phyloP scores from a whole-genome alignment of 202 grass and related monocot genomes.

The Brachypodium distachyon region DNA sequence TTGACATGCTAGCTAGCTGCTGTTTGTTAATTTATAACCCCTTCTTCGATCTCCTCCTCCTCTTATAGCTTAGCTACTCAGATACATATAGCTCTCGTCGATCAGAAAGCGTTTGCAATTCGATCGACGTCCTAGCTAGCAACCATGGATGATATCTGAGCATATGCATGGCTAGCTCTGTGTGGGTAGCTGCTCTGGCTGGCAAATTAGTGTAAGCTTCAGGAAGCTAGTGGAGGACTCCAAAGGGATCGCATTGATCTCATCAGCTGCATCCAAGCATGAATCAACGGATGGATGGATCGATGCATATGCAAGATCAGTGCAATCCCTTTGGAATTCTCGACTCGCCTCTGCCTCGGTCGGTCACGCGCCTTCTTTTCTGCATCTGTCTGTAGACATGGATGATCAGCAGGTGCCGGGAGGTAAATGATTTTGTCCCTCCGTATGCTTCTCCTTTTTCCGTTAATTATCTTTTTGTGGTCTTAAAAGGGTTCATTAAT shows the following conservation, averaged over 20 bases:
- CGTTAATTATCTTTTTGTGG: too few species aligned
- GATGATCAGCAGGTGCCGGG: too few species aligned
- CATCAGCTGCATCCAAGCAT: neutral
- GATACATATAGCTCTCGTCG: neutral
- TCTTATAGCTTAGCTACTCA: neutral
- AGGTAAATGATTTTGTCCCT: neutral
- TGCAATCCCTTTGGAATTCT: conserved; percentile 90
- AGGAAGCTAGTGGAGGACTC: conserved; percentile 61
- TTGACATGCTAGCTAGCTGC: neutral
- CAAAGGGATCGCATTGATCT: conserved; percentile 98
- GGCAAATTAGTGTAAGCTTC: neutral
- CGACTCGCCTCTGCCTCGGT: conserved; percentile 26
- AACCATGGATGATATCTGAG: too few species aligned
- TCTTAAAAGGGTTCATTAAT: too few species aligned
- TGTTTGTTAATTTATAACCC: too few species aligned
- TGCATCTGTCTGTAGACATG: neutral
- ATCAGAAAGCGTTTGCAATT: too few species aligned
- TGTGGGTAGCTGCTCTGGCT: too few species aligned
- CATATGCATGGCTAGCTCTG: too few species aligned
- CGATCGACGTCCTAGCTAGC: too few species aligned
- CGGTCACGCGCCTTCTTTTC: neutral
- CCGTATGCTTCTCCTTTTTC: too few species aligned
- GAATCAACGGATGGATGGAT: neutral
- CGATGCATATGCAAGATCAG: conserved; percentile 25
- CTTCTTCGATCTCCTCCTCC: too few species aligned